Conservation (phyloP, 441 rosid genomes). For the Eutrema salsugineum region DNA sequence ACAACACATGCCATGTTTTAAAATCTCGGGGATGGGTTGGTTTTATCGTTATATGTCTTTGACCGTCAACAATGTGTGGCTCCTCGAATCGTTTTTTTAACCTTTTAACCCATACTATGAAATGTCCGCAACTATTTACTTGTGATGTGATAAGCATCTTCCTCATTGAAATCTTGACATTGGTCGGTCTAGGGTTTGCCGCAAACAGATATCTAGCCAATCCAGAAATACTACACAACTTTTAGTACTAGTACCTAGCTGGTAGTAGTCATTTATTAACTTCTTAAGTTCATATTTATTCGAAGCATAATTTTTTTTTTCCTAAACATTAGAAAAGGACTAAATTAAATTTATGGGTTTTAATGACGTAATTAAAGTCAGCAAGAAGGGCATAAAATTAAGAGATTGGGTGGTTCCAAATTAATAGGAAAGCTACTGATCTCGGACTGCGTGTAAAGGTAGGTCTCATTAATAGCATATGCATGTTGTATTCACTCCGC, state of each 20-base stretch:
- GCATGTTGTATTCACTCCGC: slow-evolving; percentile 25
- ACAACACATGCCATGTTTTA: slow-evolving; percentile 37
- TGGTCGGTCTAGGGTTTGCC: slow-evolving; percentile 26
- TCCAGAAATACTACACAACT: not conserved
- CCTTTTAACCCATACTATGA: slow-evolving; percentile 29
- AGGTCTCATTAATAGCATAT: slow-evolving; percentile 31
- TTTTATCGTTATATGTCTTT: slow-evolving; percentile 35
- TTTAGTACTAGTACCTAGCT: slow-evolving; percentile 8
- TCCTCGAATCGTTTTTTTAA: slow-evolving; percentile 19
- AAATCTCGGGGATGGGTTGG: slow-evolving; percentile 33
- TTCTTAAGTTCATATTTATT: not conserved
- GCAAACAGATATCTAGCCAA: not conserved
- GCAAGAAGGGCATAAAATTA: slow-evolving; percentile 6
- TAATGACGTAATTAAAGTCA: slow-evolving; percentile 14
- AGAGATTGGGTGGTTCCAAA: slow-evolving; percentile 21
- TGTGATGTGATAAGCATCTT: slow-evolving; percentile 31
- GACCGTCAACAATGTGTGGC: slow-evolving; percentile 37
- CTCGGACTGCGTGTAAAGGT: slow-evolving; percentile 32
- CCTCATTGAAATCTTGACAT: slow-evolving; percentile 21
- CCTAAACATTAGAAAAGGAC: not conserved
- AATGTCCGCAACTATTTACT: slow-evolving; percentile 23
- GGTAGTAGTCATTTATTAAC: not conserved
- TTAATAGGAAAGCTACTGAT: slow-evolving; percentile 33
- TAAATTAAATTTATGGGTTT: not conserved
- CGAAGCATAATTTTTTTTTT: not conserved